phyloP scores from a whole-genome alignment of 2,329 filamentous ascomycete genomes.

The Dryadomyces quercivorus region DNA sequence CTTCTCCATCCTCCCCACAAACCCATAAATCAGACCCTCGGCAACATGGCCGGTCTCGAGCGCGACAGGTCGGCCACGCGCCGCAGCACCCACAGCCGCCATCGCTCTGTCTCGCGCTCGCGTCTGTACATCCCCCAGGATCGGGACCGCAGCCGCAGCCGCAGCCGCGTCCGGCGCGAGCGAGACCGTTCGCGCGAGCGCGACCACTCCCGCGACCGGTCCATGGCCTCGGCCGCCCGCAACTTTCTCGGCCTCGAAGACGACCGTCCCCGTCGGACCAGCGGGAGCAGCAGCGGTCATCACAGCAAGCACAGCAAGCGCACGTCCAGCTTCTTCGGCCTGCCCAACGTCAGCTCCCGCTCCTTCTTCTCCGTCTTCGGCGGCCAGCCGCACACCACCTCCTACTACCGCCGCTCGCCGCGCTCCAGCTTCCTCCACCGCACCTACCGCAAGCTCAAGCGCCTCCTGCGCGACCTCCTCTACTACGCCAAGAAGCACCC shows the following conservation, averaged over 20 bases:
- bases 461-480: slow-evolving; percentile 67
- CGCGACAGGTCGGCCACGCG: slow-evolving; percentile 17
- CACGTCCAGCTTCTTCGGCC: slow-evolving; percentile 30
- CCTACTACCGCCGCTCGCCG: slow-evolving; percentile 71
- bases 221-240: slow-evolving; percentile 15
- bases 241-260: slow-evolving; percentile 10
- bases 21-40: background rate
- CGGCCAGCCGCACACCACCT: slow-evolving; percentile 19
- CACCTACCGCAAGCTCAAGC: slow-evolving; percentile 62
- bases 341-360: slow-evolving; percentile 30
- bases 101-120: slow-evolving; percentile 2
- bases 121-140: background rate
- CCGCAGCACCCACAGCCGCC: slow-evolving; percentile 13
- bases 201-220: slow-evolving; percentile 5
- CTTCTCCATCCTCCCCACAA: background rate
- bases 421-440: slow-evolving; percentile 67
- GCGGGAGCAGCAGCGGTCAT: background rate
- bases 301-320: too few species aligned
- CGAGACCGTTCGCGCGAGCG: background rate
- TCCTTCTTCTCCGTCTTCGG: slow-evolving; percentile 29
- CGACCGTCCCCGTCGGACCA: background rate
- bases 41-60: slow-evolving; percentile 16
- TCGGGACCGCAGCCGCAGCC: background rate
- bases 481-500: slow-evolving; percentile 76
- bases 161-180: background rate